Conservation (phyloP, 1,284 basidiomycete species). For the Laetiporus sulphureus region DNA sequence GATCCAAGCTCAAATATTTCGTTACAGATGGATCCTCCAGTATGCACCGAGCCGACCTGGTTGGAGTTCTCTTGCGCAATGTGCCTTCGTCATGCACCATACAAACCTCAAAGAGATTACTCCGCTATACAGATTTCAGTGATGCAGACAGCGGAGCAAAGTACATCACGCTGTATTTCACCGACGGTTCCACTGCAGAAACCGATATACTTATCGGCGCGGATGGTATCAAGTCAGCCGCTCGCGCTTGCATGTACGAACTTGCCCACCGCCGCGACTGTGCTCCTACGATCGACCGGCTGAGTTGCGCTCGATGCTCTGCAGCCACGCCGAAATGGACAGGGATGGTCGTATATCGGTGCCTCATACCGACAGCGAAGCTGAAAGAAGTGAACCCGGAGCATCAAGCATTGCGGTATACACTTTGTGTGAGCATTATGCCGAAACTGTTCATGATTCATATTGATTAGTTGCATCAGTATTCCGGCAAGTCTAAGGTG, state of each 20-base stretch:
- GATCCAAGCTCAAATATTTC: background rate
- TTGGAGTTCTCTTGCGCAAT: slow-evolving; percentile 11
- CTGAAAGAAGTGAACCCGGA: slow-evolving; percentile 27
- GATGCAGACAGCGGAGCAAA: slow-evolving; percentile 1
- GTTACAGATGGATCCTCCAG: slow-evolving; percentile 13
- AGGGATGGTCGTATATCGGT: slow-evolving; percentile 36
- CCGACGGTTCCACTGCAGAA: slow-evolving; percentile 28
- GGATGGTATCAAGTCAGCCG: slow-evolving; percentile 36
- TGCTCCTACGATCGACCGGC: background rate
- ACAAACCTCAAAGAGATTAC: slow-evolving; percentile 27
- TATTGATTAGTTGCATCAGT: slow-evolving; percentile 21
- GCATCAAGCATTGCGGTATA: slow-evolving; percentile 23
- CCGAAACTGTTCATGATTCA: slow-evolving; percentile 10
- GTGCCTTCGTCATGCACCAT: slow-evolving; percentile 25
- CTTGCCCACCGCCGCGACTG: slow-evolving; percentile 13
- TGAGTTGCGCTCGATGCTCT: slow-evolving; percentile 11
- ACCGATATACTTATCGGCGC: slow-evolving; percentile 39
- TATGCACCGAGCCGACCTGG: slow-evolving; percentile 16
- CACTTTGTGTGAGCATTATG: slow-evolving; percentile 12
- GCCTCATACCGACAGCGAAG: slow-evolving; percentile 26
- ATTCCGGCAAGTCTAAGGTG: slow-evolving; percentile 38
- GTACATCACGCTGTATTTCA: slow-evolving; percentile 26
- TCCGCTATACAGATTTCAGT: slow-evolving; percentile 13
- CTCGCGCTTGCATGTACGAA: slow-evolving; percentile 29
- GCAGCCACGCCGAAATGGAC: slow-evolving; percentile 34